A percentile compares a stretch with the other conserved stretches of the same genome.
Evolutionary conservation across 768 basidiomycete genomes (phyloP).

Genomic region (Grammothele lineata): DNA sequence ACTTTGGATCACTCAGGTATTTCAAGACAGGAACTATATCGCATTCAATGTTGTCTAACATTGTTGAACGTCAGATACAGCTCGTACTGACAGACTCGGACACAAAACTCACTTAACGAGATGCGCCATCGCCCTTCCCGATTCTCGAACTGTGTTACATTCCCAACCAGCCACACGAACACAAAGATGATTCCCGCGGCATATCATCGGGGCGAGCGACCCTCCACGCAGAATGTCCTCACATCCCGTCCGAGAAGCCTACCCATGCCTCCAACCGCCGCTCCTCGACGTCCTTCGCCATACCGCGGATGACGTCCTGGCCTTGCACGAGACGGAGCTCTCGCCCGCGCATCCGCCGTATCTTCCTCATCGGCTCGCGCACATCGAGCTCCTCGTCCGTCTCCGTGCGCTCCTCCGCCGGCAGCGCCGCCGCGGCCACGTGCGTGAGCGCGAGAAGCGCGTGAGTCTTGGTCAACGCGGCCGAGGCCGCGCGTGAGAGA

Average conservation of each 20-base stretch:
- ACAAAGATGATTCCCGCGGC: too few relatives aligned
- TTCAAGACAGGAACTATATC: too few relatives aligned
- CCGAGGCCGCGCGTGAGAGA: conserved; percentile 58
- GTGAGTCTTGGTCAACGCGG: conserved; percentile 72
- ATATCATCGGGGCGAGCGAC: too few relatives aligned
- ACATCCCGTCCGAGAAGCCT: conserved; percentile 28
- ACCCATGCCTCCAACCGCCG: conserved; percentile 30
- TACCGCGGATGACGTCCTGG: conserved; percentile 59
- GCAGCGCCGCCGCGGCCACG: conserved; percentile 47
- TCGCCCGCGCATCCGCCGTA: conserved; percentile 74
- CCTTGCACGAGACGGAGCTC: conserved; percentile 84
- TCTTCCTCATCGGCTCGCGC: conserved; percentile 57
- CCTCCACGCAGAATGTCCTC: too few relatives aligned
- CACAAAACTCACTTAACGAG: too few relatives aligned
- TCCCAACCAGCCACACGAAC: too few relatives aligned
- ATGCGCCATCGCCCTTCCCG: too few relatives aligned
- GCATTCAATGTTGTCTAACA: too few relatives aligned
- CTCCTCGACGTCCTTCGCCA: conserved; percentile 26
- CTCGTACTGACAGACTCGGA: too few relatives aligned
- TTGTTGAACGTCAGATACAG: too few relatives aligned
- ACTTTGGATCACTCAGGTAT: too few relatives aligned
- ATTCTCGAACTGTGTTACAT: too few relatives aligned
- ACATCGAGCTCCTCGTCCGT: conserved; percentile 80
- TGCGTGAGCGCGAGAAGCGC: conserved; percentile 65
- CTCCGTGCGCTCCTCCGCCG: conserved; percentile 51